Conservation (phyloP, 2,329 filamentous ascomycete species). For the Fusarium ambrosium region DNA sequence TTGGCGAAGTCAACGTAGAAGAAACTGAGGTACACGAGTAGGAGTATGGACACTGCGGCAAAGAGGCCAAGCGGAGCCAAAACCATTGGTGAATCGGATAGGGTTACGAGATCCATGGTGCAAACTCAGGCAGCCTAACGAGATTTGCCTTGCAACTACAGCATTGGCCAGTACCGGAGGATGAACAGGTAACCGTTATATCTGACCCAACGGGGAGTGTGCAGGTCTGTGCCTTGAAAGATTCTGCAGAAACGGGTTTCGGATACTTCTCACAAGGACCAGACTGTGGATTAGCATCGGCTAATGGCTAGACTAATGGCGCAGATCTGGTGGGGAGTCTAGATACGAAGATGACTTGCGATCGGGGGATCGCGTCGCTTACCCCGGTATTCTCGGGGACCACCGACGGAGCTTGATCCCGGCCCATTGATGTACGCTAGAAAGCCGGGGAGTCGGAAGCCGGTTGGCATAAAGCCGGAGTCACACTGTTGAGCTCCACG, state of each 20-base stretch:
- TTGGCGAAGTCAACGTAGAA: not conserved
- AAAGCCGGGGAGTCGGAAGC: not conserved
- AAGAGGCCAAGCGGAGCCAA: not conserved
- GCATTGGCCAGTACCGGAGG: not conserved
- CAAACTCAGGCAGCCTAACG: not conserved
- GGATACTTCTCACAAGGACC: not conserved
- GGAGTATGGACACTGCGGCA: not conserved
- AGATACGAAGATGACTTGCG: not conserved
- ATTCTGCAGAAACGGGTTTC: not conserved
- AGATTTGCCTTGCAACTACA: not conserved
- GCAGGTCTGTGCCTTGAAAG: not conserved
- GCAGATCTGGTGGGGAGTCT: not conserved
- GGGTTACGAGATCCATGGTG: not conserved
- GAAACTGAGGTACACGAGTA: not conserved
- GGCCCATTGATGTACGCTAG: not conserved
- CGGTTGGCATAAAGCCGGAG: not conserved
- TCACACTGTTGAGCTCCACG: not conserved
- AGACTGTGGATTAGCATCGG: not conserved
- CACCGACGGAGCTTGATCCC: not conserved
- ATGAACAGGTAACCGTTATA: not conserved
- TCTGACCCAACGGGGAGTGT: not conserved
- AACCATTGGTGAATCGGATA: not conserved
- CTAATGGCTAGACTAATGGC: not conserved
- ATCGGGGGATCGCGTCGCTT: not conserved
- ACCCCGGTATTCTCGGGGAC: not conserved